Evolutionary conservation across 1,284 basidiomycete species (phyloP).

Genomic region (Mycena sp.): DNA sequence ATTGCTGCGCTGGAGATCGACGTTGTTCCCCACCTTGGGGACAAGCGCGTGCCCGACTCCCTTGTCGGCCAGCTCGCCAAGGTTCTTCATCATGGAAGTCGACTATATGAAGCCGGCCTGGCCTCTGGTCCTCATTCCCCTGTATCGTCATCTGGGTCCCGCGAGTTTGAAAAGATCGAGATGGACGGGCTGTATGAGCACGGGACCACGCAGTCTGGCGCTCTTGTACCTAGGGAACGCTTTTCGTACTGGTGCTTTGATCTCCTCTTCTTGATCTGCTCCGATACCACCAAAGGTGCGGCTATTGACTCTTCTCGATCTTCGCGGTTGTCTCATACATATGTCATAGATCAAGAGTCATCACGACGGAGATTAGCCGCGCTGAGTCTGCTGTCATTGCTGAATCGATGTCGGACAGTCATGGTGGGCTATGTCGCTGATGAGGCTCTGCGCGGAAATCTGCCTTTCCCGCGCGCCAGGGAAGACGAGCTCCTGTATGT

Average conservation of each 20-base stretch:
- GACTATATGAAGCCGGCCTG: slow-evolving; percentile 62
- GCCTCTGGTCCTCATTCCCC: slow-evolving; percentile 35
- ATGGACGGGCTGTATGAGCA: slow-evolving; percentile 47
- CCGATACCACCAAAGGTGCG: slow-evolving; percentile 67
- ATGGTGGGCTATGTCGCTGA: slow-evolving; percentile 85
- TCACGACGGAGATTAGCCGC: slow-evolving; percentile 74
- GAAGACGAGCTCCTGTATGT: slow-evolving; percentile 93
- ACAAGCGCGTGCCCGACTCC: slow-evolving; percentile 74
- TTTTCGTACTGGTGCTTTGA: slow-evolving; percentile 97
- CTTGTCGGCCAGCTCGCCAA: slow-evolving; percentile 78
- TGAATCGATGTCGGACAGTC: slow-evolving; percentile 76
- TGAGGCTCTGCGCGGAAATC: slow-evolving; percentile 79
- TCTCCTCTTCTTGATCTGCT: slow-evolving; percentile 84
- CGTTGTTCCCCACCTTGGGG: slow-evolving; percentile 81
- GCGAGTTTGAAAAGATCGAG: slow-evolving; percentile 52
- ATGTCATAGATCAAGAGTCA: slow-evolving; percentile 61
- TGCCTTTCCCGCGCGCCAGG: slow-evolving; percentile 88
- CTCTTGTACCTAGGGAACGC: slow-evolving; percentile 76
- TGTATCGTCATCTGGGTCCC: slow-evolving; percentile 36
- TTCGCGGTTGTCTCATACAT: slow-evolving; percentile 8
- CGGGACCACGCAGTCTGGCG: slow-evolving; percentile 70
- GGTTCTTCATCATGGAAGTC: slow-evolving; percentile 80
- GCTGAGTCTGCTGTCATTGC: slow-evolving; percentile 72
- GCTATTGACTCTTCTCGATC: slow-evolving; percentile 10
- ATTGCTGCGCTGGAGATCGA: slow-evolving; percentile 82